A percentile compares a stretch with the other conserved stretches of the same genome.
phyloP scores from a whole-genome alignment of 2,329 filamentous ascomycete species.

The Arthrobotrys conoides region DNA sequence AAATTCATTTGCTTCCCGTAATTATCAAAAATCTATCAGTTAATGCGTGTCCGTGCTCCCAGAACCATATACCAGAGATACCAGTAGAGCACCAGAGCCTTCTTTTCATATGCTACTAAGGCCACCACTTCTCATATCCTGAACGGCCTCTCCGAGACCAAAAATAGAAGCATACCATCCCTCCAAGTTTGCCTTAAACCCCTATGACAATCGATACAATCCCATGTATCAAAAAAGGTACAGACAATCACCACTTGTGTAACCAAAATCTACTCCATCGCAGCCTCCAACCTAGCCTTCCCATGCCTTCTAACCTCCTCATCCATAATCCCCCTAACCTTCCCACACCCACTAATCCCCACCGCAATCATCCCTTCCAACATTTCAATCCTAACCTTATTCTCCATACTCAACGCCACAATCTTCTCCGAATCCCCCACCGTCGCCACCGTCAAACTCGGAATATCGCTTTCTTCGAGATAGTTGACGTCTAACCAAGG shows the following conservation, averaged over 20 bases:
- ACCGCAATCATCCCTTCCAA: conserved; percentile 94
- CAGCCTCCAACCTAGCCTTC: conserved; percentile 73
- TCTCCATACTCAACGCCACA: conserved; percentile 86
- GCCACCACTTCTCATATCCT: no score
- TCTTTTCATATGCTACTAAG: no score
- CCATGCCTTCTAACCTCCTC: conserved; percentile 81
- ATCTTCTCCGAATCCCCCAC: conserved; percentile 81
- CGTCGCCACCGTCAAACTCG: conserved; percentile 87
- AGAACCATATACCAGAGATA: no score
- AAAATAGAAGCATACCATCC: no score
- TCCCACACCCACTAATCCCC: conserved; percentile 90
- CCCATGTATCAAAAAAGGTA: no score
- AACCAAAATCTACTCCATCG: conserved; percentile 66
- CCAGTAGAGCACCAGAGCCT: background rate
- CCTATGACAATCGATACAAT: no score
- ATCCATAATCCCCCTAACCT: conserved; percentile 85
- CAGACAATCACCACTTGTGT: conserved; percentile 14
- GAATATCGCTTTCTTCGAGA: conserved; percentile 87
- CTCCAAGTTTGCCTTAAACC: no score
- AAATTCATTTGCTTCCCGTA: background rate
- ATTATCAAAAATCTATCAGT: background rate
- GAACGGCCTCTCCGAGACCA: no score
- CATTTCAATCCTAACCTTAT: conserved; percentile 82
- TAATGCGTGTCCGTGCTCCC: background rate
- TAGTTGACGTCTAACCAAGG: conserved; percentile 84